Evolutionary conservation across 192 early-diverging fungal genomes (phyloP), one percentile per base, ranked within the genome.

Genomic region (Funneliformis mosseae): DNA sequence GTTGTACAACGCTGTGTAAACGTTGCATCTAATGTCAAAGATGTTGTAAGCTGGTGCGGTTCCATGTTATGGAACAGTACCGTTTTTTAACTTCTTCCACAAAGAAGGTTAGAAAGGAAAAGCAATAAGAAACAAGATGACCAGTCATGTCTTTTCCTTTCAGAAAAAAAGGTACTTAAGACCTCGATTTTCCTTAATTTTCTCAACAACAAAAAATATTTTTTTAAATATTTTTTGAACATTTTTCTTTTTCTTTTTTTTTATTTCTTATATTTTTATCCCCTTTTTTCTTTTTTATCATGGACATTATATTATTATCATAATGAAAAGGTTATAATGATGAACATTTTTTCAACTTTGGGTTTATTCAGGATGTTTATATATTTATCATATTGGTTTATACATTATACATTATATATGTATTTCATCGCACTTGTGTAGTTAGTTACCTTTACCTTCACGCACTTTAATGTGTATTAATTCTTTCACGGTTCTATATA

Each of bases 11-110:
- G 38, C 42, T 68, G 66, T 60, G 68, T 71, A 39, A 70, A 79
- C 28, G 38, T 79, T 70, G 77, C 77, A 18, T 28, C 60, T 1
- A 79, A 79, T 70, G 77, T 66, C 11, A 71, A 68, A 28, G 77
- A 79, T 79, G 77, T 79, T 39, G 68, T 79, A 11, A 79, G 66
- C 59, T 79, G 77, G 77, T 68, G 41, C 45, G 38, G 77, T 60
- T 63, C 77, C 9, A 79, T 79, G 78, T 33, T 79, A 55, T 79
- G 78, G 78, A 61, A 79, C 59, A 70, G 41, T 70, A 69, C 62
- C 43, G 39, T 79, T n/a, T 50, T 70, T 23, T 79, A 79, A 77
- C 43, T 61, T 43, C 27, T 25, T 48, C 45, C 18, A 73, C 27
- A 43, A 43, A n/a, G 18, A 21, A 21, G 21, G 14, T 18, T 41